Evolutionary conservation across 139 green algal species (phyloP).

Genomic region (Zygnema cylindricum): DNA sequence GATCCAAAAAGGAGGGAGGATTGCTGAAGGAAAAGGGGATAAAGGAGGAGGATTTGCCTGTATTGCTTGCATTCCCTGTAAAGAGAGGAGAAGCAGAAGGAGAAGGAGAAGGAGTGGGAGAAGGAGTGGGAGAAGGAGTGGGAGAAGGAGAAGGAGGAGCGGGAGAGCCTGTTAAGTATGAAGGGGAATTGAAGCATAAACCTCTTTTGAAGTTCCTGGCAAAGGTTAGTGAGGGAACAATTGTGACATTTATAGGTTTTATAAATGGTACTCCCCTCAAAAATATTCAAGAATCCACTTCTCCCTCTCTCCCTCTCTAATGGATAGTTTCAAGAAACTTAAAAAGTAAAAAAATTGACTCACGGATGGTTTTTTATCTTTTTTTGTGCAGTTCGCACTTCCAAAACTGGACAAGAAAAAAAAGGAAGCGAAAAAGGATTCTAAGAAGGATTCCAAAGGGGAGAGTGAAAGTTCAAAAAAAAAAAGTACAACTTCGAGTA

Average conservation of each 20-base stretch:
- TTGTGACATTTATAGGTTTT: background rate
- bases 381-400: slow-evolving; percentile 39
- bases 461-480: background rate
- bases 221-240: slow-evolving; percentile 12
- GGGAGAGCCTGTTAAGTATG: slow-evolving; percentile 17
- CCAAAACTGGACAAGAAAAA: slow-evolving; percentile 23
- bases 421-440: slow-evolving; percentile 15
- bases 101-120: too few species aligned
- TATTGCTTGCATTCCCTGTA: slow-evolving; percentile 14
- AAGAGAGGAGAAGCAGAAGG: background rate
- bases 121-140: too few species aligned
- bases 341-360: background rate
- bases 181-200: slow-evolving; percentile 40
- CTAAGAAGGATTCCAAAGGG: too few species aligned
- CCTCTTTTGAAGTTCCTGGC: slow-evolving; percentile 29
- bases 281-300: background rate
- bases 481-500: background rate
- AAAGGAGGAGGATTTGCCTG: background rate
- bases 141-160: background rate
- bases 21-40: slow-evolving; percentile 23
- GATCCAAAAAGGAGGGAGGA: background rate
- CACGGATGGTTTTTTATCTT: background rate
- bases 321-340: background rate
- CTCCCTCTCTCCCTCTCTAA: background rate
- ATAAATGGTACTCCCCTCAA: background rate